Evolutionary conservation across 163 green algal species (phyloP).

Genomic region (Scenedesmus sp.): DNA sequence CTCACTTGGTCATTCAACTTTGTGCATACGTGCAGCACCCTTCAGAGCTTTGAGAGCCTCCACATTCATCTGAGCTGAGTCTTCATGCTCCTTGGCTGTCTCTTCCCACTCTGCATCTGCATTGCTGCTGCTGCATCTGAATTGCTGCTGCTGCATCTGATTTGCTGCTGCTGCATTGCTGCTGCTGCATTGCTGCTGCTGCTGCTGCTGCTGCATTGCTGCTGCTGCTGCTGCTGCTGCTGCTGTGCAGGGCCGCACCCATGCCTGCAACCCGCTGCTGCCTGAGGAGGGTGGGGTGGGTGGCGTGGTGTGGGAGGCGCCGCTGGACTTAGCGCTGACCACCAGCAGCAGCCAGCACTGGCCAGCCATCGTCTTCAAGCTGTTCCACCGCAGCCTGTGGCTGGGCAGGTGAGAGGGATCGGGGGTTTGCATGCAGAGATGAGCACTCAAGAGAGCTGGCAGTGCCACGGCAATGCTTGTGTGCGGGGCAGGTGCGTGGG

Average conservation of each 20-base stretch:
- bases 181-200: too few species aligned
- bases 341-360: constrained; percentile 47
- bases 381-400: constrained; percentile 18
- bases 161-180: too few species aligned
- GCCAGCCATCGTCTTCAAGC: constrained; percentile 39
- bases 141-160: too few species aligned
- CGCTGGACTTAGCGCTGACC: constrained; percentile 3
- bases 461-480: neutral
- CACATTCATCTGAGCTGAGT: too few species aligned
- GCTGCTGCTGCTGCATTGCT: neutral
- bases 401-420: constrained; percentile 30
- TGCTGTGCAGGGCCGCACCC: constrained; percentile 39
- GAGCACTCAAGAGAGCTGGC: neutral
- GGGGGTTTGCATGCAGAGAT: too few species aligned
- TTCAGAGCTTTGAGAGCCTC: too few species aligned
- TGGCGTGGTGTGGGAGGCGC: constrained; percentile 41
- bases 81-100: neutral
- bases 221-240: neutral
- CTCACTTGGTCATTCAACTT: too few species aligned
- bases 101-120: neutral
- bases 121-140: too few species aligned
- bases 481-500: too few species aligned
- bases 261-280: constrained; percentile 27
- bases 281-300: constrained; percentile 2
- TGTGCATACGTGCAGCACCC: too few species aligned